Base-by-base conservation (phyloP, 768 basidiomycete species). In the Psilocybe subaeruginosa region DNA sequence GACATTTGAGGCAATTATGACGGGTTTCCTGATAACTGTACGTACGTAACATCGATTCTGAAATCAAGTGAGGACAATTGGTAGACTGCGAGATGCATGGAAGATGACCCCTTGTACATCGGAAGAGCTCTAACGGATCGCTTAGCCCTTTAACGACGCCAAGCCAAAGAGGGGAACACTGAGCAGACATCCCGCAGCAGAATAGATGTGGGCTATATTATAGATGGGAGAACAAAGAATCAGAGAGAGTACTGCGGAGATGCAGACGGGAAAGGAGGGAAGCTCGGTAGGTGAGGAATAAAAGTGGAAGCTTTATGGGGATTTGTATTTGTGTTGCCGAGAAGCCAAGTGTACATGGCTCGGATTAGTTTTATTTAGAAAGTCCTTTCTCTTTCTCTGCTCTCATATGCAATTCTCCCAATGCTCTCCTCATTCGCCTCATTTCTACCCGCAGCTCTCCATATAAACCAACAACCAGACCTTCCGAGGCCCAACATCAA, bases 391-490 rank as follows among this genome's bases (percentile, higher is more conserved):
- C 30, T 51, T 30, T 51, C 27, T 31, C 49, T 51, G 43, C 31
- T 54, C 53, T 58, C 61, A 53, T 55, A 67, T 64, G 61, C 66
- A 41, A 53, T 58, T 35, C 33, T 35, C 33, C 23, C 33, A 55
- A 85, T 86, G 84, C 80, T 86, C 69, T 79, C 84, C 58, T 79
- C 80, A 54, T 71, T 85, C 56, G 77, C 84, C 6, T 80, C 81
- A 2, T 79, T 84, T 62, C 69, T 86, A 0, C 83, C 85, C 41
- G 74, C 81, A 31, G 71, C 74, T n/a, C 71, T 83, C n/a, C 82
- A 82, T 66, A 59, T 69, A 7, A 60, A 66, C 60, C n/a, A 59
- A 30, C 45, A 39, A 48, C 66, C 59, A 43, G 68, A 65, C 59
- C 59, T 67, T 51, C 74, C 67, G 53, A 62, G 67, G 55, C 64